Percentiles rank a stretch among this genome's conserved stretches.
Evolutionary conservation across 2,329 filamentous ascomycete species (phyloP).

Genomic region (Nothophoma quercina): DNA sequence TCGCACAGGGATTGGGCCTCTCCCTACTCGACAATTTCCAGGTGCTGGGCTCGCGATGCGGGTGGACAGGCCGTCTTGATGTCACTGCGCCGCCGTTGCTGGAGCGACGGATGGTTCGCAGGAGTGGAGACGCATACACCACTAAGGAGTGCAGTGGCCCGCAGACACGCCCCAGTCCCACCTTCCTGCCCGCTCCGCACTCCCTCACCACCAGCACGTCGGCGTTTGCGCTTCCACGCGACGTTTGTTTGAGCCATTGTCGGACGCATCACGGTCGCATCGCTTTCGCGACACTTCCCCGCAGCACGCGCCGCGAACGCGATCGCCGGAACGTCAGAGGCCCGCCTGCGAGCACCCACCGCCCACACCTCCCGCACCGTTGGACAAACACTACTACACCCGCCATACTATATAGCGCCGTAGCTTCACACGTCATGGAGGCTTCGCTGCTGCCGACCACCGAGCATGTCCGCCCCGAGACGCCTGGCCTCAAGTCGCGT

Average conservation of each 20-base stretch:
- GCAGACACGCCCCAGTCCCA: not conserved
- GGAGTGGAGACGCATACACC: conserved; percentile 1
- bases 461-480: conserved; percentile 38
- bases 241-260: not conserved
- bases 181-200: conserved; percentile 1
- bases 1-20: conserved; percentile 7
- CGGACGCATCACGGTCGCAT: conserved; percentile 16
- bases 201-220: conserved; percentile 10
- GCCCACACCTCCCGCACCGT: not conserved
- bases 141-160: not conserved
- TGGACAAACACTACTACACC: not conserved
- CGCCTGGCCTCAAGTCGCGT: conserved; percentile 29
- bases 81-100: conserved; percentile 13
- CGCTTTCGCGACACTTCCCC: conserved; percentile 22
- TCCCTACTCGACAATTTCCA: conserved; percentile 14
- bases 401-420: not conserved
- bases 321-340: conserved; percentile 8
- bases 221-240: conserved; percentile 2
- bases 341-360: not conserved
- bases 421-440: conserved; percentile 15
- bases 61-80: conserved; percentile 2
- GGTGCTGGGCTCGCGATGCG: not conserved
- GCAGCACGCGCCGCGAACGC: conserved; percentile 27
- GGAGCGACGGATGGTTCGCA: conserved; percentile 6
- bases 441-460: conserved; percentile 43